Evolutionary conservation across 177 flowering plant genomes (phyloP).

Genomic region (Vitis hybrid): DNA sequence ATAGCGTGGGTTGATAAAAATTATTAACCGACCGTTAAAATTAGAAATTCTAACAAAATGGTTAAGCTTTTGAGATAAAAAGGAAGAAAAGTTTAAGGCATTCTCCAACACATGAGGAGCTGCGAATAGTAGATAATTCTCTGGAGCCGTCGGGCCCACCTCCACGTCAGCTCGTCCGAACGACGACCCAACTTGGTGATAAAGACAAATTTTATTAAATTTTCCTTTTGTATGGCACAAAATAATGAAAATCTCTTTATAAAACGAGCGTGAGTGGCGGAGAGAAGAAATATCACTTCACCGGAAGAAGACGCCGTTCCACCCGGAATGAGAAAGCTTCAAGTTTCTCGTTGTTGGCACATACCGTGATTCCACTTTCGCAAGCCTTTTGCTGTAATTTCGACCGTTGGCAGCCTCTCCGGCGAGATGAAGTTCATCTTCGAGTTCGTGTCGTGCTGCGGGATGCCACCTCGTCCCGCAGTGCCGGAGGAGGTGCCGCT

Average conservation of each 20-base stretch:
- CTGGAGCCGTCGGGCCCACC: too few relatives aligned
- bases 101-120: too few relatives aligned
- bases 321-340: not conserved
- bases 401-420: not conserved
- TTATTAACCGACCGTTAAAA: too few relatives aligned
- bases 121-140: too few relatives aligned
- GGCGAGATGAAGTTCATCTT: slow-evolving; percentile 25
- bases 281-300: not conserved
- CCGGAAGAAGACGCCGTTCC: not conserved
- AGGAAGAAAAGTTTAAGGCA: too few relatives aligned
- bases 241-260: not conserved
- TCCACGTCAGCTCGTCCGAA: too few relatives aligned
- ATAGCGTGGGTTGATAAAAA: too few relatives aligned
- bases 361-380: not conserved
- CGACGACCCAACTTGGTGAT: not conserved
- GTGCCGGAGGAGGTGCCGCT: not conserved
- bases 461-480: not conserved
- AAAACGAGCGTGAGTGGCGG: not conserved
- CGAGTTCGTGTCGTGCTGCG: slow-evolving; percentile 30
- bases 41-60: too few relatives aligned
- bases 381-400: not conserved
- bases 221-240: too few relatives aligned
- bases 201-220: not conserved
- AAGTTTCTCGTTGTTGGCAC: not conserved
- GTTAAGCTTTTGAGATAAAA: too few relatives aligned